Evolutionary conservation across 2,329 filamentous ascomycete genomes (phyloP), one percentile per base, ranked within the genome.

Genomic region (Geosmithia putterillii): DNA sequence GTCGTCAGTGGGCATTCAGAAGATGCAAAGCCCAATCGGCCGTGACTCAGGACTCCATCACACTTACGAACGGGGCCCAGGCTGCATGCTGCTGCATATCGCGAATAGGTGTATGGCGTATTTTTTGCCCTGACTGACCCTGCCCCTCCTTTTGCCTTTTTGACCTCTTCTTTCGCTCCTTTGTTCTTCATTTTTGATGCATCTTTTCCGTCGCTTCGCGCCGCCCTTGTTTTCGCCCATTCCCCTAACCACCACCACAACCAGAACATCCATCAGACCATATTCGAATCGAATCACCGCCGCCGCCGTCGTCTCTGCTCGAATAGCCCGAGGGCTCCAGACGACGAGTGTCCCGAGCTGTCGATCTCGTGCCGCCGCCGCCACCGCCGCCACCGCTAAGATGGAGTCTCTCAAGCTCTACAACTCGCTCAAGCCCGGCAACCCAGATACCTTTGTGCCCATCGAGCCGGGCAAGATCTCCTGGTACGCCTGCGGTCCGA

Each of bases 401-500:
- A 71, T 74, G 70, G 68, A 69, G 54, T 64, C 76, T 40, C 68
- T 94, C 52, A 82, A 79, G 57, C 70, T 94, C 51, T 86, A 82
- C 70, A 94, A 92, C 64, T 88, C 83, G 6, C 68, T 94, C 54
- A 83, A 66, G 53, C 70, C 86, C 10, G 75, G 83, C 47, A 71
- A 71, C 10, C 86, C 89, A 55, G 81, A 81, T 38, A 74, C 79
- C 4, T 92, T 94, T 55, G 66, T 81, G 38, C 85, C 86, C 14
- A 72, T 85, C 40, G 79, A 89, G 56, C 67, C 72, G 8, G 74
- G 78, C 21, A 81, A 82, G 57, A 76, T 94, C 22, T 79, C 78
- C 36, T 94, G 87, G 44, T 94, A 94, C 62, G 83, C 82, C 51
- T 95, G 88, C 66, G 88, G 88, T 17, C 87, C 87, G 45, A 95